phyloP scores from a whole-genome alignment of 2,329 filamentous ascomycete species.

The Basipetospora chlamydospora region DNA sequence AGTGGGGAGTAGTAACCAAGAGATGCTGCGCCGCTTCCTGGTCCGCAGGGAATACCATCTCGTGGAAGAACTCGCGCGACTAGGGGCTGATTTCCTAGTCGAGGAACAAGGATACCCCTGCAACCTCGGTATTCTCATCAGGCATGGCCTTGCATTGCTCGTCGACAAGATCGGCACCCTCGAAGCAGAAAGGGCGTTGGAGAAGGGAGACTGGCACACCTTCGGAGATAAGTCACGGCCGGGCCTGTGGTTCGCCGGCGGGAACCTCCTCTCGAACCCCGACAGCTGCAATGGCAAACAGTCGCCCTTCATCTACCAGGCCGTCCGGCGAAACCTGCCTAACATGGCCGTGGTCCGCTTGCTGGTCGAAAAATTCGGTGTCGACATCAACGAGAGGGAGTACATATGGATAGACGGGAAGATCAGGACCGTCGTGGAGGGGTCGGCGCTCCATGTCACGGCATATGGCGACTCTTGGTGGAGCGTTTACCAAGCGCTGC shows the following conservation, averaged over 20 bases:
- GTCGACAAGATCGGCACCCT: constrained; percentile 10
- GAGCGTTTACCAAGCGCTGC: constrained; percentile 8
- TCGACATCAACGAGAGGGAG: constrained; percentile 16
- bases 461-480: constrained; percentile 7
- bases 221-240: constrained; percentile 9
- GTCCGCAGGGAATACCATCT: constrained; percentile 11
- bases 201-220: constrained; percentile 10
- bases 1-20: not conserved
- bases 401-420: constrained; percentile 1
- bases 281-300: too few relatives aligned
- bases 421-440: not conserved
- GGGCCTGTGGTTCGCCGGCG: constrained; percentile 10
- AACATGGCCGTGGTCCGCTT: constrained; percentile 20
- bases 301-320: constrained; percentile 13
- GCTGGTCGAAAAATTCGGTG: constrained; percentile 18
- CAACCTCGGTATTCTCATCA: constrained; percentile 7
- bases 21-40: constrained; percentile 5
- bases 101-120: not conserved
- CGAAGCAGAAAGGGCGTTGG: constrained; percentile 5
- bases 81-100: constrained; percentile 8
- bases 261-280: not conserved
- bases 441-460: not conserved
- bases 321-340: constrained; percentile 16
- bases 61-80: constrained; percentile 9
- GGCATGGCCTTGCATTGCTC: constrained; percentile 9